Base-by-base conservation (phyloP, 2,329 filamentous ascomycete species). In the Colletotrichum sp. region DNA sequence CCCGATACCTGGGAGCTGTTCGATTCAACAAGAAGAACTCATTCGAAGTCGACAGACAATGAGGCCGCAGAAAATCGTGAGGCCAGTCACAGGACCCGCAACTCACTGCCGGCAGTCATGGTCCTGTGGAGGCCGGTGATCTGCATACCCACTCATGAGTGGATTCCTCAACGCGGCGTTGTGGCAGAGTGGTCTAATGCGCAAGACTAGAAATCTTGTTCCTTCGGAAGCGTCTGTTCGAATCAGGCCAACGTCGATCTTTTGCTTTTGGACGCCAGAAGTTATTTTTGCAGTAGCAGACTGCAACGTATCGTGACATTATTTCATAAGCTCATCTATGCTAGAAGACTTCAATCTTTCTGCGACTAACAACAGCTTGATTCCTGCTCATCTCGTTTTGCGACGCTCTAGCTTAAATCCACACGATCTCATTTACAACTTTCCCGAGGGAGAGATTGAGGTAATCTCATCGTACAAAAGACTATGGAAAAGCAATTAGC, bases 391-490 rank as follows among this genome's bases (percentile, higher is more conserved):
- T 21, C 43, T 21, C 43, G 10, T 13, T 3, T 21, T 5, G n/a
- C 7, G 6, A 4, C 43, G n/a, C 10, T 52, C n/a, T 21, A 13
- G 6, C 8, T 21, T 0, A 13, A 52, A 13, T n/a, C 16, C 38
- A 43, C 10, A 52, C 43, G 10, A n/a, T 13, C n/a, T 3, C 30
- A 16, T 16, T 52, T 8, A 69, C 36, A 61, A 32, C n/a, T 69
- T 69, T n/a, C 52, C 18, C 16, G 67, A 48, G 4, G 67, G 57
- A 4, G 55, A 36, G 5, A 73, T 12, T 5, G 71, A 36, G 7
- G 71, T 73, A 36, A 73, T 73, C 24, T 73, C 71, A 16, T 73
- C 71, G 15, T 73, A 73, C 8, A 73, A 32, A 16, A 73, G 57
- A n/a, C 71, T 73, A 21, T 5, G 21, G 15, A 18, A 26, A 32